phyloP scores from a whole-genome alignment of 2,329 filamentous ascomycete genomes.

The Amauroascus verrucosus region DNA sequence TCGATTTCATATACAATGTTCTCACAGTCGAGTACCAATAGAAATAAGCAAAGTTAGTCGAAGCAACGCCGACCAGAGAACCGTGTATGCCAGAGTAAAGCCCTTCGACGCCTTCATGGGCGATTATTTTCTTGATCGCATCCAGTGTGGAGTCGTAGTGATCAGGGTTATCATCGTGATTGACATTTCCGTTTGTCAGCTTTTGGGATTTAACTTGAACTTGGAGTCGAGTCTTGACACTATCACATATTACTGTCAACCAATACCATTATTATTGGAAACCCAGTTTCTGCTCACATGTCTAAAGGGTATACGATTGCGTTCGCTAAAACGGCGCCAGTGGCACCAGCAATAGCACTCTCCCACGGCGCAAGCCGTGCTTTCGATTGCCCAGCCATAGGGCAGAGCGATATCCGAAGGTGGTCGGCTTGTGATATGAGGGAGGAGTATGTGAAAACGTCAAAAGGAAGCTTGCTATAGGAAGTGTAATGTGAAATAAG shows the following conservation, averaged over 20 bases:
- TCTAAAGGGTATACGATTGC: slow-evolving; percentile 92
- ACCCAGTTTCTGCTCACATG: slow-evolving; percentile 54
- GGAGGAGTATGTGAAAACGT: neutral
- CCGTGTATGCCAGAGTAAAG: slow-evolving; percentile 85
- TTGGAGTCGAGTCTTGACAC: slow-evolving; percentile 91
- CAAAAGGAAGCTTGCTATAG: neutral
- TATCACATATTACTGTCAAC: slow-evolving; percentile 31
- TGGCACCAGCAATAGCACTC: slow-evolving; percentile 79
- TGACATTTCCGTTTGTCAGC: slow-evolving; percentile 34
- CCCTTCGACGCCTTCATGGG: slow-evolving; percentile 67
- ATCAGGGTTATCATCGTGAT: slow-evolving; percentile 47
- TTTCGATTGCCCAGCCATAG: slow-evolving; percentile 52
- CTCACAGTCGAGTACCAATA: slow-evolving; percentile 96
- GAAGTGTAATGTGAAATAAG: neutral
- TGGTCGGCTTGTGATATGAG: neutral
- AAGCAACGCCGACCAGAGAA: slow-evolving; percentile 80
- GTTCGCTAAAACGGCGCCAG: slow-evolving; percentile 89
- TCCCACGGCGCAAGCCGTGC: slow-evolving; percentile 80
- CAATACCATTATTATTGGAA: neutral
- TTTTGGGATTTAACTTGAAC: slow-evolving; percentile 69
- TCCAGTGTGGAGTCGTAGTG: slow-evolving; percentile 74
- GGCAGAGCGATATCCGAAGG: neutral
- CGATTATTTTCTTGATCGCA: slow-evolving; percentile 73
- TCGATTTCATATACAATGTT: slow-evolving; percentile 59
- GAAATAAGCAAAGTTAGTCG: slow-evolving; percentile 98